Base-by-base conservation (phyloP, 2,329 filamentous ascomycete species). In the Ampelomyces quisqualis region DNA sequence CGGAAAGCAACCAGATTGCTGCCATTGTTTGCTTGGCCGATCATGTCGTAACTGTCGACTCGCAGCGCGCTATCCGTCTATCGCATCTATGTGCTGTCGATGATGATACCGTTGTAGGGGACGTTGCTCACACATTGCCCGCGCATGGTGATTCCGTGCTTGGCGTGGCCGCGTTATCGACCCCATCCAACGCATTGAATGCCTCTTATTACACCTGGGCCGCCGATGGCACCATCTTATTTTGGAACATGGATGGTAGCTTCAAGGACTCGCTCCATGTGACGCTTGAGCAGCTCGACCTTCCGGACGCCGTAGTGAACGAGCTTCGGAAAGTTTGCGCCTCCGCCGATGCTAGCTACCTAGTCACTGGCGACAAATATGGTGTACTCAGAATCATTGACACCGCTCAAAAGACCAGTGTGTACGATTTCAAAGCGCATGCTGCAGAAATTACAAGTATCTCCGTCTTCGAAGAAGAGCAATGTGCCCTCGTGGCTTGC, bases 161-260 rank as follows among this genome's bases (percentile, higher is more conserved):
- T 28, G 93, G 93, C 10, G 83, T 96, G 1, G 79, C 83, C 37
- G 51, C 51, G 14, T 68, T 82, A 1, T 70, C 96, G 4, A 67
- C 76, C 3, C 72, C 73, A 15, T 76, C 80, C 0, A 86, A 87
- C 43, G 64, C 73, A 4, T 70, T 81, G 17, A 75, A 79, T 15
- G 84, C 88, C 1, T 79, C 84, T 7, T 96, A 97, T 60, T 84
- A 90, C 51, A 96, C 90, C 0, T 98, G 90, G 88, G 90, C 91
- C 2, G 81, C 79, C 15, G 83, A 84, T 36, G 93, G 93, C 4
- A 82, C 79, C 11, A 78, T 97, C 35, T 80, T 88, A 17, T 86
- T 95, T 54, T 98, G 93, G 93, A 80, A 83, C 54, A 65, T 82
- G 10, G 77, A 88, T 34, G 93, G 91, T 15, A 77, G 75, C 37